Evolutionary conservation across 768 basidiomycete species (phyloP).

Genomic region (Mycena latifolia): DNA sequence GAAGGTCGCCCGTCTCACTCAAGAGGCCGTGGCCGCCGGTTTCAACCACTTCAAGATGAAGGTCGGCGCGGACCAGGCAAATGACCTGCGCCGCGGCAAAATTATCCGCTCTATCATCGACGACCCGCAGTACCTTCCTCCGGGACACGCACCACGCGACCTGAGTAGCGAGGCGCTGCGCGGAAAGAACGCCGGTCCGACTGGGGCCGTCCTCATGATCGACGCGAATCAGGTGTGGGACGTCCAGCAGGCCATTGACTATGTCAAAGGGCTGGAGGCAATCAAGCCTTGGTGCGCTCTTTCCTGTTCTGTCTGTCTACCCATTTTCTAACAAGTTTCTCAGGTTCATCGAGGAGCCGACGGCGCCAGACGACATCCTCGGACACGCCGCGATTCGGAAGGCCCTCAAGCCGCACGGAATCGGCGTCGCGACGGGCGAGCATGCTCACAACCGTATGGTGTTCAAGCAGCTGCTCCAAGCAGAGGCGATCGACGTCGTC

Average conservation of each 20-base stretch:
- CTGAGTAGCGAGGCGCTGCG: slow-evolving; percentile 71
- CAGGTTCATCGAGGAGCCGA: slow-evolving; percentile 96
- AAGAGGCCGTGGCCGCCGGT: slow-evolving; percentile 85
- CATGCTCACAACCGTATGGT: slow-evolving; percentile 95
- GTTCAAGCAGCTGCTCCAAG: slow-evolving; percentile 95
- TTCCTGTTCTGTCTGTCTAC: not conserved
- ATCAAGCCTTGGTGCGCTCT: slow-evolving; percentile 85
- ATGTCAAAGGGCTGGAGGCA: slow-evolving; percentile 81
- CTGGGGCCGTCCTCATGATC: slow-evolving; percentile 95
- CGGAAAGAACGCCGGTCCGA: slow-evolving; percentile 95
- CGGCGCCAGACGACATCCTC: slow-evolving; percentile 91
- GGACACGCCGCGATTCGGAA: slow-evolving; percentile 86
- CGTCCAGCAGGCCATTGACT: slow-evolving; percentile 92
- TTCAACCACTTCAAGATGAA: slow-evolving; percentile 99
- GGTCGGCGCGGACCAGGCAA: slow-evolving; percentile 86
- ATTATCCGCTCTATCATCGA: slow-evolving; percentile 97
- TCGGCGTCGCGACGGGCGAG: slow-evolving; percentile 95
- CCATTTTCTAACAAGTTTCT: not conserved
- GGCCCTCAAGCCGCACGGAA: slow-evolving; percentile 81
- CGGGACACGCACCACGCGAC: slow-evolving; percentile 67
- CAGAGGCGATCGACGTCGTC: slow-evolving; percentile 92
- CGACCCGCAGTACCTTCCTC: slow-evolving; percentile 85
- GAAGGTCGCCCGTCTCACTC: slow-evolving; percentile 88
- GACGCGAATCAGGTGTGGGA: slow-evolving; percentile 99
- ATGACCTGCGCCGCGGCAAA: slow-evolving; percentile 88